Base-by-base conservation (phyloP, 192 early-diverging fungal genomes). In the Coemansia sp. region DNA sequence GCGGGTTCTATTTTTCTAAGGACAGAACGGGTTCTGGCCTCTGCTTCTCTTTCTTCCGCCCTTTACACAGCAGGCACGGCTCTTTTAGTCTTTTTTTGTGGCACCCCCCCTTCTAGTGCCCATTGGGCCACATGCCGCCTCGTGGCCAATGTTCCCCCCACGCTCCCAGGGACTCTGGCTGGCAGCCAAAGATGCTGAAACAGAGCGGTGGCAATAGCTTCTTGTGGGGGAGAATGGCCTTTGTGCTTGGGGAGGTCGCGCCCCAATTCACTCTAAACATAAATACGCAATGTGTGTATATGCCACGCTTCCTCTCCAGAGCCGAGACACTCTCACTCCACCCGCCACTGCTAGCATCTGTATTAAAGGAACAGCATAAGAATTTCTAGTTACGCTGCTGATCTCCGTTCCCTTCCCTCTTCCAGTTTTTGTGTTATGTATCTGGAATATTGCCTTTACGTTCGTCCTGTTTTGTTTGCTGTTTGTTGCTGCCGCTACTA, bases 401-500 rank as follows among this genome's bases (percentile, higher is more conserved):
- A 12, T 5, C 37, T 7, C 10, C 57, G 56, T 56, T 32, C 10
- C 2, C 18, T 56, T 59, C 57, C 39, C 13, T 41, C 39, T 19
- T 59, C 13, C 37, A 40, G 13, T 18, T 11, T 54, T 15, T 26
- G 10, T 23, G 9, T 23, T 54, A 9, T 54, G 52, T 23, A 8
- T 23, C 23, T 54, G 52, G 52, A 54, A 54, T 26, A 54, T 54
- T 54, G 19, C 37, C 4, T 11, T 59, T 59, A 18, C 39, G 39
- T 59, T 59, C 39, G 38, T 38, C 13, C 38, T 59, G 57, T n/a
- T 48, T 48, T 48, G n/a, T 48, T 15, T n/a, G n/a, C 39, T 5
- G 40, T 41, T 19, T 41, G 8, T 41, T 59, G 57, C 57, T 59
- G 57, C n/a, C 16, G 15, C 42, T 59, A 41, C 57, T 59, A 59